phyloP scores from a whole-genome alignment of 768 basidiomycete genomes.

The Fibroporia radiculosa region DNA sequence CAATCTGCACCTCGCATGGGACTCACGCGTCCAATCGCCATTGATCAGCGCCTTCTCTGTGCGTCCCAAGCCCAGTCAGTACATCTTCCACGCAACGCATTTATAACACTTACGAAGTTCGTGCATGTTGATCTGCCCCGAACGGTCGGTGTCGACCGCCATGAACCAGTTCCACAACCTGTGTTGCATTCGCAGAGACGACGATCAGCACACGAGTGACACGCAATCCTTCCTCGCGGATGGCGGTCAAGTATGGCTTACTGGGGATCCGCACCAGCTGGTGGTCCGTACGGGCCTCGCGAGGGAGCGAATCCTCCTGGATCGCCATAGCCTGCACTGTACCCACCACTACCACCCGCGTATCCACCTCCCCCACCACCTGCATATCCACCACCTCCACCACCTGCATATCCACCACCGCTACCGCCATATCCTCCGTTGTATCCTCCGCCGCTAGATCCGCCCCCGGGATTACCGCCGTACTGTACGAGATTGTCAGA shows the following conservation, averaged over 20 bases:
- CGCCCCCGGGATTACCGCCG: slow-evolving; percentile 8
- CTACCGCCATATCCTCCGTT: slow-evolving; percentile 18
- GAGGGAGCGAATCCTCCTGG: slow-evolving; percentile 26
- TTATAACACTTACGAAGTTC: slow-evolving; percentile 57
- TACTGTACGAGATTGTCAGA: not conserved
- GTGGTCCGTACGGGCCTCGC: slow-evolving; percentile 31
- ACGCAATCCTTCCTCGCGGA: not conserved
- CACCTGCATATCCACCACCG: not conserved
- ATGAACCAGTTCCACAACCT: slow-evolving; percentile 73
- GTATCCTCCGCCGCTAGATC: slow-evolving; percentile 23
- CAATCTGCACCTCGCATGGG: not conserved
- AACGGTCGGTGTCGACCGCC: slow-evolving; percentile 62
- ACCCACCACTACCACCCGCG: slow-evolving; percentile 18
- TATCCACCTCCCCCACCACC: slow-evolving; percentile 6
- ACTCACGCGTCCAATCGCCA: slow-evolving; percentile 73
- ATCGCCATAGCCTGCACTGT: slow-evolving; percentile 22
- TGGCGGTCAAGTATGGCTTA: slow-evolving; percentile 29
- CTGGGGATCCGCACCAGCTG: slow-evolving; percentile 72
- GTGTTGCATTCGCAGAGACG: not conserved
- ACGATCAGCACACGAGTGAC: not conserved
- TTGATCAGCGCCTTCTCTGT: slow-evolving; percentile 42
- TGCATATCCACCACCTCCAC: not conserved
- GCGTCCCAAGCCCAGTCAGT: not conserved
- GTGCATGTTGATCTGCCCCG: slow-evolving; percentile 52
- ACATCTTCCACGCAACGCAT: slow-evolving; percentile 18